These are phyloP conservation scores for Malania oleifera DNA, from an alignment of 164 flowering plant genomes.

Conservation along the genomic window DNA sequence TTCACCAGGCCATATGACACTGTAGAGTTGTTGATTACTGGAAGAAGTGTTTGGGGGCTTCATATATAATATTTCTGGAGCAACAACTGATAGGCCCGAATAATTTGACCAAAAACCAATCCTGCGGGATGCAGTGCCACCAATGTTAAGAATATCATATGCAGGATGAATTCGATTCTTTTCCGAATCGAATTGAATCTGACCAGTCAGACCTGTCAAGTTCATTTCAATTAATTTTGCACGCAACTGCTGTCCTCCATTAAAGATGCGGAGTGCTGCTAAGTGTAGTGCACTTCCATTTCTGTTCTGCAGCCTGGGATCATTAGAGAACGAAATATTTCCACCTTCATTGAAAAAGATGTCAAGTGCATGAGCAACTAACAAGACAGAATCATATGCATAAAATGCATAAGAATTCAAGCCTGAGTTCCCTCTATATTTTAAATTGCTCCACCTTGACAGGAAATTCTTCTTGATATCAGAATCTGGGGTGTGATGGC, in stretches of 20 bases:
- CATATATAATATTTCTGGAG: slow-evolving; percentile 61
- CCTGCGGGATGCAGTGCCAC: slow-evolving; percentile 41
- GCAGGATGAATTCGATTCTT: slow-evolving; percentile 55
- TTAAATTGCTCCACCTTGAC: slow-evolving; percentile 49
- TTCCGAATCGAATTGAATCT: slow-evolving; percentile 53
- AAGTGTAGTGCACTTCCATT: slow-evolving; percentile 43
- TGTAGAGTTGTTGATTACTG: slow-evolving; percentile 47
- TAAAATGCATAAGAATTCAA: slow-evolving; percentile 62
- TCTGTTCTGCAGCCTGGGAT: slow-evolving; percentile 40
- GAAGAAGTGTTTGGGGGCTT: slow-evolving; percentile 49
- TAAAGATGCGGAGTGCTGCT: slow-evolving; percentile 41
- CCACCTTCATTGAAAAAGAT: slow-evolving; percentile 50
- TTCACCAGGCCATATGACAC: slow-evolving; percentile 87
- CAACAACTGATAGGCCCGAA: slow-evolving; percentile 59
- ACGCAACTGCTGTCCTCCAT: slow-evolving; percentile 54
- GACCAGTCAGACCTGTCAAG: slow-evolving; percentile 70
- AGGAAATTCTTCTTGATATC: slow-evolving; percentile 37
- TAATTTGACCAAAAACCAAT: slow-evolving; percentile 89
- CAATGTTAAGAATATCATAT: slow-evolving; percentile 67
- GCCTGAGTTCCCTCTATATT: slow-evolving; percentile 20
- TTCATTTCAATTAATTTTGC: slow-evolving; percentile 36
- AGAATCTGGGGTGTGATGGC: slow-evolving; percentile 71
- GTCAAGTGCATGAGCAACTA: slow-evolving; percentile 74
- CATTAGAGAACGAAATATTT: slow-evolving; percentile 48
- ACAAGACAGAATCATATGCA: slow-evolving; percentile 93